phyloP scores from a whole-genome alignment of 2,329 filamentous ascomycete species.

The Phaeosphaeriaceae sp. region DNA sequence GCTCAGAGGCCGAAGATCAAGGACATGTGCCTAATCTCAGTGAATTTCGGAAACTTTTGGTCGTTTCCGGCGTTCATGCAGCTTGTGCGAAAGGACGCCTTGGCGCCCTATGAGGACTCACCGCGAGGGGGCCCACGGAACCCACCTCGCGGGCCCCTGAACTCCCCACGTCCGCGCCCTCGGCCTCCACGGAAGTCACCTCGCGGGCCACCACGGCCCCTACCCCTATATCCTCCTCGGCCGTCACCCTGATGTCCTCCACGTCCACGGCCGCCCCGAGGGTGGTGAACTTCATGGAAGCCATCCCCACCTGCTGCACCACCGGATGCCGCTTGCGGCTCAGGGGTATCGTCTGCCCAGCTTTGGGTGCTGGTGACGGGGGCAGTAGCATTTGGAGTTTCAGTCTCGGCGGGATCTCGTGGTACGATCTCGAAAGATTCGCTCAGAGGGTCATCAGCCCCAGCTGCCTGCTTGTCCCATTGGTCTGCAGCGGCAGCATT shows the following conservation, averaged over 20 bases:
- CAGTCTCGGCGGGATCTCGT: slow-evolving; percentile 75
- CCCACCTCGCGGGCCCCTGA: slow-evolving; percentile 52
- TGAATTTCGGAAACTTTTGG: background rate
- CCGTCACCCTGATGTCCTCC: slow-evolving; percentile 51
- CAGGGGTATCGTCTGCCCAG: slow-evolving; percentile 78
- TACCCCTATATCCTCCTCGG: slow-evolving; percentile 62
- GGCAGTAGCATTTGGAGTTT: slow-evolving; percentile 62
- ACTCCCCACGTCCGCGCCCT: slow-evolving; percentile 53
- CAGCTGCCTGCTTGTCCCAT: slow-evolving; percentile 65
- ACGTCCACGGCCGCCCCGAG: slow-evolving; percentile 57
- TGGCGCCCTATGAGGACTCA: slow-evolving; percentile 28
- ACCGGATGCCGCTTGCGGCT: slow-evolving; percentile 34
- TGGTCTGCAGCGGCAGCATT: slow-evolving; percentile 67
- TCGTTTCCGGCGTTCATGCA: background rate
- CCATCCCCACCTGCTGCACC: slow-evolving; percentile 62
- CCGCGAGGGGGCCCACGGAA: slow-evolving; percentile 40
- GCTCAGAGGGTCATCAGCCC: slow-evolving; percentile 57
- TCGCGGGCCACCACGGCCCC: slow-evolving; percentile 54
- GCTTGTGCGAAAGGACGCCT: background rate
- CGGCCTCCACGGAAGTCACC: slow-evolving; percentile 48
- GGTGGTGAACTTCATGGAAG: slow-evolving; percentile 70
- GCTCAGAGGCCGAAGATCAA: slow-evolving; percentile 27
- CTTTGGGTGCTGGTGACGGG: slow-evolving; percentile 70
- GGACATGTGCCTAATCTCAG: background rate
- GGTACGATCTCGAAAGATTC: slow-evolving; percentile 80